phyloP scores from a whole-genome alignment of 768 basidiomycete genomes.

The Cystobasidium ongulense region DNA sequence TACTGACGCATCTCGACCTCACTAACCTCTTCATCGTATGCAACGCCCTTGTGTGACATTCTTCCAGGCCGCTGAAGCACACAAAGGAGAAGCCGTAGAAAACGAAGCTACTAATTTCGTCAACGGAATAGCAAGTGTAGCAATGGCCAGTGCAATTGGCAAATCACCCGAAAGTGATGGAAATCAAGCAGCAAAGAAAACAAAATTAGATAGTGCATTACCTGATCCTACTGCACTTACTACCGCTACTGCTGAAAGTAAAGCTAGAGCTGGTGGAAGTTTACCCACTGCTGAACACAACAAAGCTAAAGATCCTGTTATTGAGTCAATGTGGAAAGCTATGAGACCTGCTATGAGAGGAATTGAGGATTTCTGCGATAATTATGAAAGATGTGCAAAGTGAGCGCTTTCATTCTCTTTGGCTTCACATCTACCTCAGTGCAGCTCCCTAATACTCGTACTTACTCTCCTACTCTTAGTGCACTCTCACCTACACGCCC shows the following conservation, averaged over 20 bases:
- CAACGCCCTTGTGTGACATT: not conserved
- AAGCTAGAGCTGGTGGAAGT: constrained; percentile 41
- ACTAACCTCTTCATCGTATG: not conserved
- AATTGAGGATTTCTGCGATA: constrained; percentile 46
- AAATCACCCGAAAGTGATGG: constrained; percentile 37
- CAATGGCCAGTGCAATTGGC: constrained; percentile 44
- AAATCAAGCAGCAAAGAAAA: constrained; percentile 10
- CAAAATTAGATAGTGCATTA: constrained; percentile 39
- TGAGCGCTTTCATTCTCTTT: constrained; percentile 31
- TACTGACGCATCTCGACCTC: not conserved
- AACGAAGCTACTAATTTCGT: constrained; percentile 47
- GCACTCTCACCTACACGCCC: constrained; percentile 48
- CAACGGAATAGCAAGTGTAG: constrained; percentile 44
- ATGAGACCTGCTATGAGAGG: constrained; percentile 46
- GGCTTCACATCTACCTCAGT: not conserved
- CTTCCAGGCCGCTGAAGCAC: constrained; percentile 43
- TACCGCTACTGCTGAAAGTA: constrained; percentile 42
- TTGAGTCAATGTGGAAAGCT: constrained; percentile 44
- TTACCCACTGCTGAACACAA: constrained; percentile 39
- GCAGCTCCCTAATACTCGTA: not conserved
- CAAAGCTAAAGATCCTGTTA: constrained; percentile 43
- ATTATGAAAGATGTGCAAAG: constrained; percentile 49
- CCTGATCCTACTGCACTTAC: constrained; percentile 45
- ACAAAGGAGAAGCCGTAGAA: constrained; percentile 48
- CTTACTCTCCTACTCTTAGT: constrained; percentile 36